Base-by-base conservation (phyloP, 2,329 filamentous ascomycete species). In the Mycosphaerella arachidis region DNA sequence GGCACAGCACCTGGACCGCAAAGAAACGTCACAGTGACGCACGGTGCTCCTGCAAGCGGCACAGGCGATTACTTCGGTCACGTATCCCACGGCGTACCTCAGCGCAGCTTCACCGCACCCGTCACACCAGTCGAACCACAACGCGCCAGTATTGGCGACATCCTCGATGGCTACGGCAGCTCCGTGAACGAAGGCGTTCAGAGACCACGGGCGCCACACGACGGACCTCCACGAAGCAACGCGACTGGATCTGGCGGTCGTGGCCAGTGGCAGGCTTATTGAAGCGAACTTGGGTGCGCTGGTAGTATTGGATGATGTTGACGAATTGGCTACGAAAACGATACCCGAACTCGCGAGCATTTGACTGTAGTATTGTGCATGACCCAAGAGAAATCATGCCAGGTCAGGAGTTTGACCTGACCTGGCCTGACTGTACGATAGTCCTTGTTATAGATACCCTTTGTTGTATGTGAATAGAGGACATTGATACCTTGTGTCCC, bases 21-120 rank as follows among this genome's bases (percentile, higher is more conserved):
- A 16, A 55, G 66, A 16, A 68, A 64, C 48, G 48, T 67, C 24
- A 67, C 66, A 6, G 60, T 65, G 18, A 54, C 63, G 5, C 50
- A 52, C 30, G 50, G 50, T 10, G 50, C 27, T 6, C 60, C 60
- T 4, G 40, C 55, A 33, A 60, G 60, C 1, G 62, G 59, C 33
- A 53, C 59, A 1, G 43, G 54, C n/a, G 60, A 61, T 56, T 66
- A 68, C 55, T 66, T 67, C 46, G 58, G 60, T 9, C 40, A 50
- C 2, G 57, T 62, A 29, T 50, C 55, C 10, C 30, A 45, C 5
- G 53, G 56, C 24, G 55, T 63, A 6, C 65, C 66, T 8, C 63
- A 66, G 37, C 62, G 67, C 2, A 67, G 63, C 35, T 61, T 60
- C 20, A 70, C 66, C 4, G 66, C 67, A 9, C 67, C 66, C 16